Evolutionary conservation across 1,284 basidiomycete species (phyloP).

Genomic region (Flammula alnicola): DNA sequence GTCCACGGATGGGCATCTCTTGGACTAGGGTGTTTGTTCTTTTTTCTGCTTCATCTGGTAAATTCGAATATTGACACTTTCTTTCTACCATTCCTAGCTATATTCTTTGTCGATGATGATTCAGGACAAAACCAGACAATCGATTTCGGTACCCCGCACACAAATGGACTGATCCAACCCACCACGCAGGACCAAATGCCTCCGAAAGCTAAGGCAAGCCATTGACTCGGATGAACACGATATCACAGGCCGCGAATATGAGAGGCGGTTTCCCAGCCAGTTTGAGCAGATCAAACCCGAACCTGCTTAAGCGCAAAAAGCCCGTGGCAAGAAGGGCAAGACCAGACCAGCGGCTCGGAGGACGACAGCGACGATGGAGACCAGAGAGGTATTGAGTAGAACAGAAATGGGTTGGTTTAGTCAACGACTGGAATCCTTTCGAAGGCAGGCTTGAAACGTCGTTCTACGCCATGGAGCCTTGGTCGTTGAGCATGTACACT

Average conservation of each 20-base stretch:
- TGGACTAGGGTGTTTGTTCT: conserved; percentile 67
- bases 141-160: conserved; percentile 39
- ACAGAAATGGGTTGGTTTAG: conserved; percentile 56
- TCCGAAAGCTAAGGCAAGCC: conserved; percentile 86
- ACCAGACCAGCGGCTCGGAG: conserved; percentile 41
- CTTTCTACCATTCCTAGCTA: conserved; percentile 46
- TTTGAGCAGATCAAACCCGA: conserved; percentile 90
- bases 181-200: conserved; percentile 60
- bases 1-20: conserved; percentile 59
- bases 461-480: conserved; percentile 68
- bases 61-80: conserved; percentile 13
- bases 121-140: conserved; percentile 26
- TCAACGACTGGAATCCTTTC: conserved; percentile 65
- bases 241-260: conserved; percentile 85
- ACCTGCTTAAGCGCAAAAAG: conserved; percentile 84
- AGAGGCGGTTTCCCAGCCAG: conserved; percentile 82
- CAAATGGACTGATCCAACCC: conserved; percentile 81
- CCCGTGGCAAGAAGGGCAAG: conserved; percentile 46
- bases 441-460: conserved; percentile 39
- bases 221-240: conserved; percentile 72
- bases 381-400: conserved; percentile 39
- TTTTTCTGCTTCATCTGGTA: conserved; percentile 17
- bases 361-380: conserved; percentile 37
- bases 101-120: conserved; percentile 72
- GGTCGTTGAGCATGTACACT: conserved; percentile 83